Base-by-base conservation (phyloP, 192 early-diverging fungal species). In the Coemansia sp. region DNA sequence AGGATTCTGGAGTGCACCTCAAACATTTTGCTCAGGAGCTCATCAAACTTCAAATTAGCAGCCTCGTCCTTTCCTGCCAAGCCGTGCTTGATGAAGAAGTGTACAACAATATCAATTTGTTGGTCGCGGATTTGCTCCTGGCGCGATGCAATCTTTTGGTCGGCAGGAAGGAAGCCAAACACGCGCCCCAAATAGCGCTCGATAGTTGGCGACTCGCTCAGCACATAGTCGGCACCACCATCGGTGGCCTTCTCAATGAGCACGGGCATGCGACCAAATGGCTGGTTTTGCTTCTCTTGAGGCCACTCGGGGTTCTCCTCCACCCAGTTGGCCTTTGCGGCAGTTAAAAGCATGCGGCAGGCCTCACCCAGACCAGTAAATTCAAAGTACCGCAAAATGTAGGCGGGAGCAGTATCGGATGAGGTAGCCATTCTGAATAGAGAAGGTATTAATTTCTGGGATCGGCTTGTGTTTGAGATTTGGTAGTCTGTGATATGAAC, bases 121-220 rank as follows among this genome's bases (percentile, higher is more conserved):
- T 55, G 61, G 32, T 53, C 52, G 25, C 44, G 41, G 26, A 74
- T 55, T 22, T 50, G 46, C 44, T 78, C 72, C 40, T 74, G 54
- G 3, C 55, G 33, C 1, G 65, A 46, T 10, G 55, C 66, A 41
- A 61, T 33, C 36, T 65, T 51, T 23, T 53, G 66, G 9, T 56
- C 63, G 10, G 25, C 26, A 2, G 73, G 68, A 43, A 66, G 27
- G 29, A 77, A 53, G 2, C 65, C 74, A 36, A 66, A 72, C 46
- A 62, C 77, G 60, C 52, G 43, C 1, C 70, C 54, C 5, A 83
- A 63, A 34, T 80, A 80, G 34, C 81, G 79, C 42, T 73, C 77
- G 26, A 83, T 83, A 6, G 67, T 55, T 13, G 44, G 50, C 0
- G 67, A 56, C 35, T 83, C 75, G 37, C 65, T 53, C 7, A 81